Base-by-base conservation (phyloP, 2,329 filamentous ascomycete species). In the Alternaria triticimaculans region DNA sequence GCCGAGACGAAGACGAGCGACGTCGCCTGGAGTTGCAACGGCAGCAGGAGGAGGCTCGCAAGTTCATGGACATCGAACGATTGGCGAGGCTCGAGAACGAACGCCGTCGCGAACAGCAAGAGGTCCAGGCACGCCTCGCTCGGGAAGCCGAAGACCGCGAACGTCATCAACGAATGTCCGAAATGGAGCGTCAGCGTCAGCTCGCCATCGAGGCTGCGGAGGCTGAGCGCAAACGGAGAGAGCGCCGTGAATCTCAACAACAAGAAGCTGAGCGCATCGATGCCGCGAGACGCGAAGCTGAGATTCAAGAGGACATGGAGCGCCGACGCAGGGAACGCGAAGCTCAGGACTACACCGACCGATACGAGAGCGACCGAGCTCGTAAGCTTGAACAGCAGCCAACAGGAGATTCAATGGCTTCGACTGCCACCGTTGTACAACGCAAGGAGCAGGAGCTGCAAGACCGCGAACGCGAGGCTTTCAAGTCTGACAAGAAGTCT, bases 401-500 rank as follows among this genome's bases (percentile, higher is more conserved):
- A 7, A 75, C 74, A 21, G 75, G 75, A 48, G 71, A 64, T 62
- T 76, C 76, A 8, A 64, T 73, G 23, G 75, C 66, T 62, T 76
- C 76, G 9, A 65, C 76, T 21, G 72, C 70, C n/a, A 77, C 71
- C 14, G 76, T 72, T 58, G 74, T 78, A 21, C 71, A 70, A 20
- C 76, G 74, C 26, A 78, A 78, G 45, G 77, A 80, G 50, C 66
- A 71, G 21, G 76, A 81, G 55, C 65, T 80, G 12, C 65, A 76
- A 56, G 72, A 76, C 7, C 75, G 77, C 12, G 79, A 80, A 62
- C 73, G 70, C 9, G 72, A 77, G 55, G 66, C 76, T 26, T 70
- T 77, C 14, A 70, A 77, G 43, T 72, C 74, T 20, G 73, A 80
- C 20, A 82, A 80, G 80, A 80, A 77, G 58, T 76, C 70, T 7